phyloP scores from a whole-genome alignment of 140 eudicot genomes.

The Anethum foeniculum region DNA sequence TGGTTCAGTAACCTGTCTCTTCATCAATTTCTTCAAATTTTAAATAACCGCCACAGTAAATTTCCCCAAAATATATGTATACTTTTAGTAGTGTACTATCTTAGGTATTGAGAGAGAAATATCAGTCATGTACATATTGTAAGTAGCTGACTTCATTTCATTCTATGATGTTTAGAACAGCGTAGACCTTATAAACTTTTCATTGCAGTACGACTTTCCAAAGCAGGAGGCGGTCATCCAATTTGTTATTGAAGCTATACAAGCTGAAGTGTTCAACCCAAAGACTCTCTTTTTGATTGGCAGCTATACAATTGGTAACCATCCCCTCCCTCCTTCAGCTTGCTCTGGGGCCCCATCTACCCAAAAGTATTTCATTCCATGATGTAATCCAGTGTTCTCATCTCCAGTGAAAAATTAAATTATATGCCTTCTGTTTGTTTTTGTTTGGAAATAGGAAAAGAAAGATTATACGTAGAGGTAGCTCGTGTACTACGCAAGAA shows the following conservation, averaged over 20 bases:
- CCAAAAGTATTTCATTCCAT: neutral
- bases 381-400: neutral
- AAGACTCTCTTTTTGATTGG: slow-evolving; percentile 85
- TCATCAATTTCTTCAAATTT: neutral
- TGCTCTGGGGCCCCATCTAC: neutral
- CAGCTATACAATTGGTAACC: slow-evolving; percentile 86
- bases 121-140: neutral
- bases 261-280: slow-evolving; percentile 93
- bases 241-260: slow-evolving; percentile 91
- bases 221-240: slow-evolving; percentile 93
- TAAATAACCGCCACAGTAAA: neutral
- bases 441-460: slow-evolving; percentile 56
- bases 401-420: neutral
- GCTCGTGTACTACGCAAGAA: slow-evolving; percentile 81
- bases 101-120: neutral
- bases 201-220: slow-evolving; percentile 87
- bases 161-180: neutral
- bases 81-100: neutral
- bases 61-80: neutral
- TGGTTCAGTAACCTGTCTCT: neutral
- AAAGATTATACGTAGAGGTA: slow-evolving; percentile 80
- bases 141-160: neutral
- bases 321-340: slow-evolving; percentile 7
- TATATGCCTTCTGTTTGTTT: slow-evolving; percentile 3
- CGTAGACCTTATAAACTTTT: slow-evolving; percentile 10